Conservation (phyloP, 106 monocot species). For the Xerophyta viscosa region DNA sequence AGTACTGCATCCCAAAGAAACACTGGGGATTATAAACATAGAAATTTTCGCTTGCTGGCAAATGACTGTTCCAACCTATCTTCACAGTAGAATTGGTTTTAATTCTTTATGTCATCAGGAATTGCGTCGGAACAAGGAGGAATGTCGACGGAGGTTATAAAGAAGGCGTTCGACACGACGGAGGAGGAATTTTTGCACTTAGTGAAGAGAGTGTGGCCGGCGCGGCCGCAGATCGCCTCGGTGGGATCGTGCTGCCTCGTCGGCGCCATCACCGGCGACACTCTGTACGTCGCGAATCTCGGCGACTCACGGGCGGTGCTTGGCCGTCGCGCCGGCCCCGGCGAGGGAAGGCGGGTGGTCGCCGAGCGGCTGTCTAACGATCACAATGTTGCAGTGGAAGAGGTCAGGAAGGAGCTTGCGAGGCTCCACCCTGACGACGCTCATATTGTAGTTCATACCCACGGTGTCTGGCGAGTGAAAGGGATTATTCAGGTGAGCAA, state of each 20-base stretch:
- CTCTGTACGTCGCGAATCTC: constrained; percentile 47
- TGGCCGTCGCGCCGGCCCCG: constrained; percentile 10
- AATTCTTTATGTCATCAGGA: not conserved
- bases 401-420: constrained; percentile 33
- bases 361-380: constrained; percentile 48
- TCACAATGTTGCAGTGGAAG: constrained; percentile 43
- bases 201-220: constrained; percentile 30
- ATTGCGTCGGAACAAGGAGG: constrained; percentile 43
- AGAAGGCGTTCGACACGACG: constrained; percentile 47
- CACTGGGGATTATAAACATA: no score
- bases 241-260: constrained; percentile 63
- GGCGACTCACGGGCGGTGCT: constrained; percentile 60
- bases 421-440: constrained; percentile 39
- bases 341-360: constrained; percentile 14
- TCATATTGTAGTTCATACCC: constrained; percentile 25
- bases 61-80: not conserved
- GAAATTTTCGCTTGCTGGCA: no score
- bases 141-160: constrained; percentile 46
- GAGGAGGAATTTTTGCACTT: constrained; percentile 51
- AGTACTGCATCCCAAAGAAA: no score
- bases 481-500: constrained; percentile 54
- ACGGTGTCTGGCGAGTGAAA: constrained; percentile 53
- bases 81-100: not conserved
- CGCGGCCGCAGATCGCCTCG: constrained; percentile 47
- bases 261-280: constrained; percentile 34